These are phyloP conservation scores for Pseudopyricularia javanii DNA, from an alignment of 2,329 filamentous ascomycete genomes.

Conservation along the genomic window DNA sequence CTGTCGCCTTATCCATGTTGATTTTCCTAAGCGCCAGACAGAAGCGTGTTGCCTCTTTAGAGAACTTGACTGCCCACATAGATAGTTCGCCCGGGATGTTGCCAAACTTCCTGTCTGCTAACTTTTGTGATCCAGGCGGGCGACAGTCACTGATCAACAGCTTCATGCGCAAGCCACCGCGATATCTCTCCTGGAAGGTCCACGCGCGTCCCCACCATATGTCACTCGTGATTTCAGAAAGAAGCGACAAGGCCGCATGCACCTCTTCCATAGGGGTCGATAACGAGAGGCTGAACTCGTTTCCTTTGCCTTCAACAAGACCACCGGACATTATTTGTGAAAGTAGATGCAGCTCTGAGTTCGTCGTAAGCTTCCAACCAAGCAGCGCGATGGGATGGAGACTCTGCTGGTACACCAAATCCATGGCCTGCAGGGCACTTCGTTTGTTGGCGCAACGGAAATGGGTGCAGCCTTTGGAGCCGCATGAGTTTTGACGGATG, in stretches of 20 bases:
- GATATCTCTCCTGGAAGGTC: constrained; percentile 22
- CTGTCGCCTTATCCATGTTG: neutral
- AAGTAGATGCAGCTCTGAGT: neutral
- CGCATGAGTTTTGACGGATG: constrained; percentile 13
- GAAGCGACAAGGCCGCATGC: constrained; percentile 8
- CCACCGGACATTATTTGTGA: neutral
- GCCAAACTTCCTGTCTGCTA: neutral
- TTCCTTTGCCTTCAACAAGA: neutral
- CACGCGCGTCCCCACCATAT: constrained; percentile 18
- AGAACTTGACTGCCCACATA: neutral
- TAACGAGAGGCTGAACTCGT: neutral
- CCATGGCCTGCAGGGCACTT: constrained; percentile 17
- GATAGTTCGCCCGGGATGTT: neutral
- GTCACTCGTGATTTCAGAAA: constrained; percentile 13
- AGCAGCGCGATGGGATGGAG: constrained; percentile 17
- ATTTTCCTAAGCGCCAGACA: neutral
- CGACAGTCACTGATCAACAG: constrained; percentile 14
- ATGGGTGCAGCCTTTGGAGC: constrained; percentile 6
- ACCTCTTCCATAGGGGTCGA: constrained; percentile 2
- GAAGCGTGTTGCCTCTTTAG: neutral
- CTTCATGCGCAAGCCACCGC: constrained; percentile 13
- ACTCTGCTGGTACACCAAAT: constrained; percentile 18
- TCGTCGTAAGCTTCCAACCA: neutral
- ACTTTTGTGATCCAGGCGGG: constrained; percentile 10
- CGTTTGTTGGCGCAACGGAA: constrained; percentile 11